These are phyloP conservation scores for Rhizopus stolonifer DNA, from an alignment of 371 early-diverging fungal species.

Conservation along the genomic window DNA sequence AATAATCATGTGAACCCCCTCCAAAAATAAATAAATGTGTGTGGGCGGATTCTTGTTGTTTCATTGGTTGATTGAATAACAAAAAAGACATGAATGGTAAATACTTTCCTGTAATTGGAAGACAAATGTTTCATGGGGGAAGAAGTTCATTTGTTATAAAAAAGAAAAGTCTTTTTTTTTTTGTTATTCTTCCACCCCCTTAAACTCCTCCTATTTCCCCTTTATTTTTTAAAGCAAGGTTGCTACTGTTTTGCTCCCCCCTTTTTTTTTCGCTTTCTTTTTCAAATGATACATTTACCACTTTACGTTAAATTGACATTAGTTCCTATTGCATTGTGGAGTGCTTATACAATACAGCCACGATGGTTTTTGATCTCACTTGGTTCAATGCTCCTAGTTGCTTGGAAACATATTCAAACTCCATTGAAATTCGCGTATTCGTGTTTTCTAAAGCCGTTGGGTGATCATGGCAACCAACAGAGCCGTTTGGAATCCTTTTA, in stretches of 20 bases:
- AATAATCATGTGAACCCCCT: no score
- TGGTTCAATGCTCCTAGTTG: constrained; percentile 13
- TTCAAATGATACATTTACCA: constrained; percentile 7
- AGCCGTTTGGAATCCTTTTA: constrained; percentile 74
- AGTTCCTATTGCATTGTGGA: constrained; percentile 10
- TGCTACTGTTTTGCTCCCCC: no score
- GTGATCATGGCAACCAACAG: constrained; percentile 62
- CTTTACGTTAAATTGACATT: constrained; percentile 6
- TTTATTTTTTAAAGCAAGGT: neutral
- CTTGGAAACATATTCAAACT: constrained; percentile 43
- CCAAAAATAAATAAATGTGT: no score
- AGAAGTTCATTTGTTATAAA: no score
- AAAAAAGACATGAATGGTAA: no score
- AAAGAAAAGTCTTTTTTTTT: no score
- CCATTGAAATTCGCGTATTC: constrained; percentile 63
- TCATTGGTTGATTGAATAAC: no score
- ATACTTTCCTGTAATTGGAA: no score
- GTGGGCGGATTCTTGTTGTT: no score
- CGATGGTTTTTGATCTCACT: constrained; percentile 23
- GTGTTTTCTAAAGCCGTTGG: constrained; percentile 79
- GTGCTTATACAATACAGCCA: constrained; percentile 6
- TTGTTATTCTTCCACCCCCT: no score
- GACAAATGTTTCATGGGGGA: no score
- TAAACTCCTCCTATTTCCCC: neutral
- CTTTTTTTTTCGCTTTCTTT: constrained; percentile 1